Base-by-base conservation (phyloP, 768 basidiomycete genomes). In the Albatrellus ellisii region DNA sequence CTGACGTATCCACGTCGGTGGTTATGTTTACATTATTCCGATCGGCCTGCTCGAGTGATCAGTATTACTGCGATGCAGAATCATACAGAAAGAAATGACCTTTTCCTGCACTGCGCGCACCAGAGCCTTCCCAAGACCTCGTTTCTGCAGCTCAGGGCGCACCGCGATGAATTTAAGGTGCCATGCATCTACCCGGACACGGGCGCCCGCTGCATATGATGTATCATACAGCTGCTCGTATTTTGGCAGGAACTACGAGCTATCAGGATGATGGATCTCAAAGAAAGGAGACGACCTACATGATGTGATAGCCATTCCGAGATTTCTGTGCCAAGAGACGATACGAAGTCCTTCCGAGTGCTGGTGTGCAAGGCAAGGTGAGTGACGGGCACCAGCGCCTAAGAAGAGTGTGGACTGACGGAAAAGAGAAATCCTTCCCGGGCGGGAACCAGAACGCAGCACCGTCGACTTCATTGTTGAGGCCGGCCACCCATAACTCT, bases 91-190 rank as follows among this genome's bases (percentile, higher is more conserved):
- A n/a, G 11, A n/a, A n/a, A n/a, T n/a, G 10, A 29, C 39, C 17
- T 41, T 32, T 8, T 32, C 27, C 7, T 18, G 14, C 15, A 31
- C 2, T 14, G 17, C 27, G 14, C 9, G 7, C 15, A 42, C n/a
- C 27, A 42, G 24, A 11, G 41, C 31, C 4, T 14, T 35, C 8
- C 41, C 41, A 12, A 42, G 41, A 5, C 33, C 24, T 17, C n/a
- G 41, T 10, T 34, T 31, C n/a, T 42, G 41, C 24, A 14, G 33
- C 20, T 12, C 15, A 12, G 24, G 41, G 20, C 26, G 32, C 8
- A 42, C 41, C 32, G 32, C 41, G 14, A 42, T 22, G 21, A 42
- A 5, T 14, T 36, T 34, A 26, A 42, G 41, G 33, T 42, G 41
- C 41, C 41, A 42, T 8, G 41, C 31, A 9, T 35, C 21, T 12